Conservation (phyloP, 805 yeast species). For the Nakazawaea pomicola region DNA sequence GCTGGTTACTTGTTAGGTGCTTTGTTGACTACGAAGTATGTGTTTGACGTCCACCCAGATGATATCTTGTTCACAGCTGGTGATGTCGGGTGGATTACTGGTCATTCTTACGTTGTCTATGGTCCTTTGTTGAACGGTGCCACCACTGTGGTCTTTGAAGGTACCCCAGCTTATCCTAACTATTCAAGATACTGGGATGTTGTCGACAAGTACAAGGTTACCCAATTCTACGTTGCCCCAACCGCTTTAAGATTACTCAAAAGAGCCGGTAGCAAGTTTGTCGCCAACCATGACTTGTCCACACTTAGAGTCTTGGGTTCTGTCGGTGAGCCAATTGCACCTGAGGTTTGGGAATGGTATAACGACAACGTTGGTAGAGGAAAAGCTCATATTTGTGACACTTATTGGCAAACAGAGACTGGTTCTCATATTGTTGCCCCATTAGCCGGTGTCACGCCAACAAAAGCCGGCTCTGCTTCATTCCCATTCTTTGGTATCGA, state of each 20-base stretch:
- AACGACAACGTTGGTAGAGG: conserved; percentile 66
- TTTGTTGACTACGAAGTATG: conserved; percentile 65
- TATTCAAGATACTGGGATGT: conserved; percentile 79
- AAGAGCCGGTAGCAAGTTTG: conserved; percentile 64
- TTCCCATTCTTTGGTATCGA: conserved; percentile 82
- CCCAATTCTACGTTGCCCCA: conserved; percentile 82
- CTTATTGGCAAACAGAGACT: conserved; percentile 88
- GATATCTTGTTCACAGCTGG: conserved; percentile 83
- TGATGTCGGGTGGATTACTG: conserved; percentile 90
- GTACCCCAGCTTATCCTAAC: conserved; percentile 83
- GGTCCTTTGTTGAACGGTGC: conserved; percentile 78
- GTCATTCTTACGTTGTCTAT: conserved; percentile 78
- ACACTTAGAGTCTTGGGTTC: conserved; percentile 71
- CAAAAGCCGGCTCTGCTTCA: conserved; percentile 83
- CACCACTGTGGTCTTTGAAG: conserved; percentile 77
- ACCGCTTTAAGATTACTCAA: conserved; percentile 75
- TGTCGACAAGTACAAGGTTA: conserved; percentile 63
- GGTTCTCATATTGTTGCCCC: conserved; percentile 80
- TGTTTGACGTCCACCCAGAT: conserved; percentile 69
- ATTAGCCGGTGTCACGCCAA: conserved; percentile 70
- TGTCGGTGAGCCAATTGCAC: conserved; percentile 83
- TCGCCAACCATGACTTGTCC: conserved; percentile 56
- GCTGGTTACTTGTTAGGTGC: conserved; percentile 79
- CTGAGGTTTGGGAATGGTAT: conserved; percentile 88
- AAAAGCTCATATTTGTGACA: conserved; percentile 69